These are phyloP conservation scores for Neofusicoccum cordaticola DNA, from an alignment of 2,329 filamentous ascomycete genomes.

Conservation along the genomic window DNA sequence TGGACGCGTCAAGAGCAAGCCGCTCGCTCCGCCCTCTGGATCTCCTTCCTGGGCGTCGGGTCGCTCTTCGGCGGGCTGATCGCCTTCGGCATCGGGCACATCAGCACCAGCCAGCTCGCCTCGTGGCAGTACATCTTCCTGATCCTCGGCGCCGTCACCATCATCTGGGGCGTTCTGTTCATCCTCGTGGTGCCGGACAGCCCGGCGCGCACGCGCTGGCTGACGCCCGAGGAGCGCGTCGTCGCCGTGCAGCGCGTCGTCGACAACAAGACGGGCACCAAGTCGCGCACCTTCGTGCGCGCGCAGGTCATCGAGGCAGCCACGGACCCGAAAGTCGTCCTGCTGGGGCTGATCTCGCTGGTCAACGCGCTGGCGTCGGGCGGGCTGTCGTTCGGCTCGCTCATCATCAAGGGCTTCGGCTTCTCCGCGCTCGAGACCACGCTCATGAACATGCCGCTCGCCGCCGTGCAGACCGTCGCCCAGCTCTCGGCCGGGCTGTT, in stretches of 20 bases:
- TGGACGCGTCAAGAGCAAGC: conserved; percentile 59
- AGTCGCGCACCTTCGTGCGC: conserved; percentile 50
- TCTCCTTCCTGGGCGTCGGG: conserved; percentile 57
- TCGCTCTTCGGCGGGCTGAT: conserved; percentile 40
- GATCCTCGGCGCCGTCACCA: conserved; percentile 36
- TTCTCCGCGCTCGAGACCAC: conserved; percentile 57
- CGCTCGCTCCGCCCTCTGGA: conserved; percentile 53
- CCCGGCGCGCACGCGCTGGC: conserved; percentile 57
- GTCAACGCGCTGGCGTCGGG: conserved; percentile 42
- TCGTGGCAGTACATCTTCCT: conserved; percentile 42
- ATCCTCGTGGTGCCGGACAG: conserved; percentile 60
- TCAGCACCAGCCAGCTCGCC: conserved; percentile 22
- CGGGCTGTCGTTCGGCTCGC: conserved; percentile 57
- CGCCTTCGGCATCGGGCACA: conserved; percentile 41
- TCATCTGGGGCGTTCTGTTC: conserved; percentile 33
- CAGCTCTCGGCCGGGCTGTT: conserved; percentile 58
- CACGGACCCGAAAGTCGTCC: conserved; percentile 57
- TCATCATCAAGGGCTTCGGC: conserved; percentile 59
- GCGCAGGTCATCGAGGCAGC: conserved; percentile 50
- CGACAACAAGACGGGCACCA: conserved; percentile 44
- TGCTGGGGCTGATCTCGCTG: conserved; percentile 42
- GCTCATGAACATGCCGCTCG: conserved; percentile 61
- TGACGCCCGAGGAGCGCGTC: conserved; percentile 55
- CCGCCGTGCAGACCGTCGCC: conserved; percentile 58
- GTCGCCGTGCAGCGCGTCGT: conserved; percentile 56